A percentile compares a stretch with the other conserved stretches of the same genome.
These are phyloP conservation scores for Neonectria punicea DNA, from an alignment of 2,329 filamentous ascomycete species.

Conservation along the genomic window DNA sequence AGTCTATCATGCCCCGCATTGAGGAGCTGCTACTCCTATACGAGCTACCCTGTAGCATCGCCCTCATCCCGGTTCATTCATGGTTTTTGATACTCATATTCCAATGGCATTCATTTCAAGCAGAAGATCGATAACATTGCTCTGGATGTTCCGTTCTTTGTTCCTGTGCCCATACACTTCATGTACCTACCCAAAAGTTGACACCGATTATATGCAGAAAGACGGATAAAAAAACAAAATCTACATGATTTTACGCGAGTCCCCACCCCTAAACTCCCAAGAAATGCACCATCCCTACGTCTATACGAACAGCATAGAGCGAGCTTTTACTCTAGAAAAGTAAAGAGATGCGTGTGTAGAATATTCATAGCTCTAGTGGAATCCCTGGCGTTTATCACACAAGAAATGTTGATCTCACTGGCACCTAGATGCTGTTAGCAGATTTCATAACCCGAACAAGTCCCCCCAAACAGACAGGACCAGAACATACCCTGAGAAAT, in stretches of 20 bases:
- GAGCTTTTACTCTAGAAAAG: constrained; percentile 56
- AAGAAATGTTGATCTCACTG: constrained; percentile 99
- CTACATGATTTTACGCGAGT: constrained; percentile 25
- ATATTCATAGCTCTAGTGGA: constrained; percentile 95
- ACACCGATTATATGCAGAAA: constrained; percentile 4
- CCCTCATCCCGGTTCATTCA: neutral
- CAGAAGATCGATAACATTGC: neutral
- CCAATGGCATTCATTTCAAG: neutral
- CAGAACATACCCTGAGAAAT: constrained; percentile 86
- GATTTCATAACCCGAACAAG: neutral
- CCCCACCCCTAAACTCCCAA: constrained; percentile 30
- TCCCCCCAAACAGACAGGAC: neutral
- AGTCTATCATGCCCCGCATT: constrained; percentile 23
- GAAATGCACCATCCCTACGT: constrained; percentile 9
- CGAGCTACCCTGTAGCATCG: constrained; percentile 34
- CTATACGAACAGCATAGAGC: neutral
- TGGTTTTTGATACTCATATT: neutral
- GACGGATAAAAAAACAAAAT: constrained; percentile 2
- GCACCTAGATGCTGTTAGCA: constrained; percentile 70
- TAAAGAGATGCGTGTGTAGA: constrained; percentile 95
- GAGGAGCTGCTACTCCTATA: constrained; percentile 8
- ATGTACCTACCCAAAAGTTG: neutral
- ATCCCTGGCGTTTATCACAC: constrained; percentile 92
- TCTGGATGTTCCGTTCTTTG: neutral
- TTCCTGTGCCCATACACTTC: neutral